phyloP scores from a whole-genome alignment of 1,139 yeast genomes.

The Geotrichum histeridarum region DNA sequence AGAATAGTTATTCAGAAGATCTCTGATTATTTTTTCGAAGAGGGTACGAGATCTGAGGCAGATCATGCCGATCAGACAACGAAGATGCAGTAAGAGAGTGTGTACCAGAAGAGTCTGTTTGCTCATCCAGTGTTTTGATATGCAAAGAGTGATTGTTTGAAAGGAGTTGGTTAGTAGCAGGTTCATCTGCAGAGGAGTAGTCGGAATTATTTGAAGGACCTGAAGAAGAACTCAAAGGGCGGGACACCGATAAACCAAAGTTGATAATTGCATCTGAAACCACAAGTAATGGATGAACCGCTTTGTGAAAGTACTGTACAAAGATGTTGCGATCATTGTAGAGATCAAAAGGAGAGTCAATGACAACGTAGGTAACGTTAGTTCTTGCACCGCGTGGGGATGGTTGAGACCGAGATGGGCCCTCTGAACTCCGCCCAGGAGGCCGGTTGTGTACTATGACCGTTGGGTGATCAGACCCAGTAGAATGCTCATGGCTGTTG shows the following conservation, averaged over 20 bases:
- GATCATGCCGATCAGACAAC: background rate
- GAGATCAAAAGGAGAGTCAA: slow-evolving; percentile 12
- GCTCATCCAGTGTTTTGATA: too few relatives aligned
- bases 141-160: too few relatives aligned
- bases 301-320: slow-evolving; percentile 2
- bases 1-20: background rate
- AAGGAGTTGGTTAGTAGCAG: too few relatives aligned
- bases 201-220: background rate
- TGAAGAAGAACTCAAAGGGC: slow-evolving; percentile 9
- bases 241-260: slow-evolving; percentile 15
- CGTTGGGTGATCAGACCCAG: background rate
- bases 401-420: background rate
- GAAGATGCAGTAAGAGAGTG: background rate
- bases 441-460: background rate
- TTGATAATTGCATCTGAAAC: slow-evolving; percentile 15
- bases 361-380: slow-evolving; percentile 3
- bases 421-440: background rate
- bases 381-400: background rate
- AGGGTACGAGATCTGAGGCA: slow-evolving; percentile 2
- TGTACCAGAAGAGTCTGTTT: too few relatives aligned
- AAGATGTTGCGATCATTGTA: slow-evolving; percentile 2
- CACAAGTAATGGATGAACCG: slow-evolving; percentile 7
- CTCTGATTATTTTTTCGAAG: background rate
- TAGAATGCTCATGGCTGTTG: background rate
- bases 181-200: background rate